Evolutionary conservation across 78 protist genomes (phyloP).

Genomic region (Cavenderia fasciculata): DNA sequence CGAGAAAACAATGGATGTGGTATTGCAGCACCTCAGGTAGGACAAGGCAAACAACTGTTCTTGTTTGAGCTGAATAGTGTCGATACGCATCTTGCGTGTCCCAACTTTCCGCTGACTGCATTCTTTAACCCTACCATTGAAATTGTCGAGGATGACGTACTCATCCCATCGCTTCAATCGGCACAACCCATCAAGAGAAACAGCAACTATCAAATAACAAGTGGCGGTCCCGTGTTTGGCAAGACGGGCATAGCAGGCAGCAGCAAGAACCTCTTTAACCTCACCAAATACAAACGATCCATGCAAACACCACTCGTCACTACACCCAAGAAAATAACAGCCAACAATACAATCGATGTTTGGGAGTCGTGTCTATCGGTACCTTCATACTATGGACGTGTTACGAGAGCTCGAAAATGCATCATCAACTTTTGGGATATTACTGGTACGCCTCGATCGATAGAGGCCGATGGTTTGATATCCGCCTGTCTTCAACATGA

Average conservation of each 20-base stretch:
- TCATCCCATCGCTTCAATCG: no score
- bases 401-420: constrained; percentile 33
- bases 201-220: no score
- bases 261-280: constrained; percentile 3
- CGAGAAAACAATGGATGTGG: constrained; percentile 22
- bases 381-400: constrained; percentile 25
- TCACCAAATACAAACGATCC: constrained; percentile 10
- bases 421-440: constrained; percentile 51
- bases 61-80: neutral
- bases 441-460: constrained; percentile 3
- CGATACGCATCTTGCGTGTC: neutral
- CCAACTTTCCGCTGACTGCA: constrained; percentile 59
- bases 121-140: constrained; percentile 55
- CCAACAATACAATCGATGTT: constrained; percentile 24
- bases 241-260: neutral
- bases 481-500: constrained; percentile 73
- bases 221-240: no score
- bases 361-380: constrained; percentile 62
- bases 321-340: neutral
- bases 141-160: constrained; percentile 27
- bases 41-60: constrained; percentile 47
- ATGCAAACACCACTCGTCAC: neutral
- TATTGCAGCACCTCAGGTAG: constrained; percentile 67
- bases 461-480: constrained; percentile 59
- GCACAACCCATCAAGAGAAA: no score